phyloP scores from a whole-genome alignment of 2,329 filamentous ascomycete species.

The Penicillium sp. region DNA sequence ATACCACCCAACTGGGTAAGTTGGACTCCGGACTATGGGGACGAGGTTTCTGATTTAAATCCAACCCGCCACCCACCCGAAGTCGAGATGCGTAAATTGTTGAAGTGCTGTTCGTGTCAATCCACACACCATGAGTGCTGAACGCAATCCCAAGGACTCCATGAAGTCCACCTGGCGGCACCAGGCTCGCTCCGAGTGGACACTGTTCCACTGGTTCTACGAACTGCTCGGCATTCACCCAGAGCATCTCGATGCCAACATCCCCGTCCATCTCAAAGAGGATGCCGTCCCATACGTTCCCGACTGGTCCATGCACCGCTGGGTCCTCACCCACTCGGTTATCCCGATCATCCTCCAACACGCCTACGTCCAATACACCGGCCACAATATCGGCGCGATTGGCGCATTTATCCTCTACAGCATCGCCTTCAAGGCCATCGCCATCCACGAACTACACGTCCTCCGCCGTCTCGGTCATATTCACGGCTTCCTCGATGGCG shows the following conservation, averaged over 20 bases:
- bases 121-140: constrained; percentile 18
- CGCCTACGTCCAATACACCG: constrained; percentile 31
- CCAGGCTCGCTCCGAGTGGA: constrained; percentile 33
- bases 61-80: constrained; percentile 10
- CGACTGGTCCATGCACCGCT: constrained; percentile 35
- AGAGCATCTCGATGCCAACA: constrained; percentile 28
- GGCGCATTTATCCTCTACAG: constrained; percentile 33
- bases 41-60: constrained; percentile 19
- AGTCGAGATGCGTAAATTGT: neutral
- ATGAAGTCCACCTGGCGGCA: constrained; percentile 39
- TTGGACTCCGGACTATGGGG: neutral
- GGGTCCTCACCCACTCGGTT: constrained; percentile 32
- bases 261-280: constrained; percentile 31
- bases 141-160: constrained; percentile 35
- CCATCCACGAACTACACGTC: constrained; percentile 35
- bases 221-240: constrained; percentile 35
- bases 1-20: neutral
- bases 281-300: constrained; percentile 32
- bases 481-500: constrained; percentile 36
- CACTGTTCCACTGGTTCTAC: constrained; percentile 34
- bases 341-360: constrained; percentile 34
- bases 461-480: constrained; percentile 34
- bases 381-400: constrained; percentile 29
- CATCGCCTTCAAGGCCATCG: constrained; percentile 32
- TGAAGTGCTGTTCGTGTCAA: neutral